These are phyloP conservation scores for Colletotrichum karsti DNA, from an alignment of 2,329 filamentous ascomycete genomes.

Conservation along the genomic window DNA sequence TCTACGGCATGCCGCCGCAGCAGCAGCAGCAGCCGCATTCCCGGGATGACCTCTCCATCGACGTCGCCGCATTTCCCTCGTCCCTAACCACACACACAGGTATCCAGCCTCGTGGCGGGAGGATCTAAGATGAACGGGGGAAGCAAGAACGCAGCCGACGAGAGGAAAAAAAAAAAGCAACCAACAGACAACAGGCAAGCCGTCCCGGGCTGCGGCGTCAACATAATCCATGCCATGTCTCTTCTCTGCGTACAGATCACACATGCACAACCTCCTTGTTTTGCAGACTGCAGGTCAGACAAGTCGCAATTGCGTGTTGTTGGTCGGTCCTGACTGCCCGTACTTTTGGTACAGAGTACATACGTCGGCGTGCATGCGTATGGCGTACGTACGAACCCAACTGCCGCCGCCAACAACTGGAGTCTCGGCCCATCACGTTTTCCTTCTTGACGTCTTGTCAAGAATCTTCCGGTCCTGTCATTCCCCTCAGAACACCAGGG, in stretches of 20 bases:
- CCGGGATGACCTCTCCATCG: neutral
- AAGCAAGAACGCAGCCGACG: neutral
- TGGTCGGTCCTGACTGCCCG: neutral
- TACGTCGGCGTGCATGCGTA: neutral
- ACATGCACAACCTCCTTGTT: constrained; percentile 11
- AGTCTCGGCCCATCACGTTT: neutral
- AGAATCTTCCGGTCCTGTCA: neutral
- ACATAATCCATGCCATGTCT: neutral
- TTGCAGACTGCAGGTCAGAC: constrained; percentile 15
- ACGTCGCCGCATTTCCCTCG: neutral
- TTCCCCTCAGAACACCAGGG: neutral
- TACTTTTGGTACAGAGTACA: neutral
- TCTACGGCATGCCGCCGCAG: neutral
- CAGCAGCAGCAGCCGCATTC: neutral
- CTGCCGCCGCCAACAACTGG: neutral
- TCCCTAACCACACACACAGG: neutral
- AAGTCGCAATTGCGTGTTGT: neutral
- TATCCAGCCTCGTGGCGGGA: neutral
- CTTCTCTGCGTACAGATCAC: neutral
- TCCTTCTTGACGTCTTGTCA: neutral
- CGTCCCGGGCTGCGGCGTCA: neutral
- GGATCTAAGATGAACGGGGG: neutral
- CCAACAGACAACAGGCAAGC: neutral
- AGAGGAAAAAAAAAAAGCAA: neutral
- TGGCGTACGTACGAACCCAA: neutral